These are phyloP conservation scores for Mortierella sp. DNA, from an alignment of 371 early-diverging fungal species.

Conservation along the genomic window DNA sequence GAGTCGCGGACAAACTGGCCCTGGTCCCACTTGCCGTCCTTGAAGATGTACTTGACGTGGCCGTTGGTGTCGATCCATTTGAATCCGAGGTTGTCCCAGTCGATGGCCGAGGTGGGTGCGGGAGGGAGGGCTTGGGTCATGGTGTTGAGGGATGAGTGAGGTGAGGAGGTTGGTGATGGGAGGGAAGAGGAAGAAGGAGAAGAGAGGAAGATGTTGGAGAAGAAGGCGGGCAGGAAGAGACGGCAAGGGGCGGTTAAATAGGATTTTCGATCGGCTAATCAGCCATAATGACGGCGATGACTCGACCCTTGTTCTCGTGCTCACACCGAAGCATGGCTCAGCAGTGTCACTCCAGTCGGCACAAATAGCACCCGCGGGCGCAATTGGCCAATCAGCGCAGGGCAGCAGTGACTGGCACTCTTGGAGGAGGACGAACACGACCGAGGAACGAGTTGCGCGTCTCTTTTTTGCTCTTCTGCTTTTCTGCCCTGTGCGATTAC, in stretches of 20 bases:
- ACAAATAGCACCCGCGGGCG: background rate
- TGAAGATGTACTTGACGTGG: constrained; percentile 75
- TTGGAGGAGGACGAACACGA: too few relatives aligned
- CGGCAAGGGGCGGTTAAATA: background rate
- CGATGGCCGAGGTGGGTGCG: constrained; percentile 61
- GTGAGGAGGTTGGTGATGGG: constrained; percentile 3
- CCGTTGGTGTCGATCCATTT: constrained; percentile 75
- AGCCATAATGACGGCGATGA: constrained; percentile 3
- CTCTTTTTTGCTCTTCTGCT: too few relatives aligned
- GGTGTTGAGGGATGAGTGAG: too few relatives aligned
- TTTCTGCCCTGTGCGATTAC: background rate
- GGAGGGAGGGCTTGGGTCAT: constrained; percentile 28
- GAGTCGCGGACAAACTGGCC: constrained; percentile 70
- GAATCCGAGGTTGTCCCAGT: constrained; percentile 82
- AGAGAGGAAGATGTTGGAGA: background rate
- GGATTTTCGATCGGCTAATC: background rate
- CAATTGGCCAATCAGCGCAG: background rate
- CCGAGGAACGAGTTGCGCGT: too few relatives aligned
- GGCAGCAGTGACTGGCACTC: too few relatives aligned
- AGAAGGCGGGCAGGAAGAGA: background rate
- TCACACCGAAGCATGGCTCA: too few relatives aligned
- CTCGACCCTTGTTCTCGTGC: background rate
- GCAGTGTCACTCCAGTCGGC: background rate
- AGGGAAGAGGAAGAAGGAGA: background rate
- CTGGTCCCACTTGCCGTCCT: constrained; percentile 72